Evolutionary conservation across 768 basidiomycete genomes (phyloP).

Genomic region (Termitomyces eurrhizus): DNA sequence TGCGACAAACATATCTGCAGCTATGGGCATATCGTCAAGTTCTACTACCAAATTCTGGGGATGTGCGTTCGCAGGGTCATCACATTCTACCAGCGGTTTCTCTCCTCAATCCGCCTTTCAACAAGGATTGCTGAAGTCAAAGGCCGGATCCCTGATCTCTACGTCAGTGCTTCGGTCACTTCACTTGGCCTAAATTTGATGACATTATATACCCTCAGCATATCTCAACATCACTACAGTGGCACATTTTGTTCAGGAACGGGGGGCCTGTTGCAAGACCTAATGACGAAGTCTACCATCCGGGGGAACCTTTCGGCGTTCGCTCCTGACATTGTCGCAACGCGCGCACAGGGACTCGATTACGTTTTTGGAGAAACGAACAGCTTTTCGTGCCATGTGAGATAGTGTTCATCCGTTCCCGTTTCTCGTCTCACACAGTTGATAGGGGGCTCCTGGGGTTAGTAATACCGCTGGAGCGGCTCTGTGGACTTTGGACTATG

Average conservation of each 20-base stretch:
- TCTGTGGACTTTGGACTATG: conserved; percentile 66
- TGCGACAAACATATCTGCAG: conserved; percentile 43
- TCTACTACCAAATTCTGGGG: conserved; percentile 46
- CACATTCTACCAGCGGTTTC: conserved; percentile 42
- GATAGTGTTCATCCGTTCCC: not conserved
- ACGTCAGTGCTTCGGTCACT: conserved; percentile 35
- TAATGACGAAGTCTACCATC: conserved; percentile 60
- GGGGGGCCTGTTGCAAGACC: conserved; percentile 49
- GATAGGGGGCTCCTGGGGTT: conserved; percentile 47
- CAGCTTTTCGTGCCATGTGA: conserved; percentile 43
- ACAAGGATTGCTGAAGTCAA: conserved; percentile 41
- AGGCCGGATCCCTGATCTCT: conserved; percentile 46
- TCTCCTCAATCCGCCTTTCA: conserved; percentile 59
- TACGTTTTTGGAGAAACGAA: conserved; percentile 69
- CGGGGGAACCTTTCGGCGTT: conserved; percentile 54
- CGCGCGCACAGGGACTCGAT: conserved; percentile 39
- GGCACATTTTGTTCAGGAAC: conserved; percentile 60
- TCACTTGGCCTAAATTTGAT: not conserved
- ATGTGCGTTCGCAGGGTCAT: conserved; percentile 48
- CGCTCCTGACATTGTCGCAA: conserved; percentile 49
- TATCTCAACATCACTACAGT: conserved; percentile 55
- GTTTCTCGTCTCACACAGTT: not conserved
- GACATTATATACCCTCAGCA: conserved; percentile 25
- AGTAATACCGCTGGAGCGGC: conserved; percentile 71
- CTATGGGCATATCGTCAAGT: conserved; percentile 30